These are phyloP conservation scores for Lophiotrema nucula DNA, from an alignment of 495 filamentous ascomycete species.

Conservation along the genomic window DNA sequence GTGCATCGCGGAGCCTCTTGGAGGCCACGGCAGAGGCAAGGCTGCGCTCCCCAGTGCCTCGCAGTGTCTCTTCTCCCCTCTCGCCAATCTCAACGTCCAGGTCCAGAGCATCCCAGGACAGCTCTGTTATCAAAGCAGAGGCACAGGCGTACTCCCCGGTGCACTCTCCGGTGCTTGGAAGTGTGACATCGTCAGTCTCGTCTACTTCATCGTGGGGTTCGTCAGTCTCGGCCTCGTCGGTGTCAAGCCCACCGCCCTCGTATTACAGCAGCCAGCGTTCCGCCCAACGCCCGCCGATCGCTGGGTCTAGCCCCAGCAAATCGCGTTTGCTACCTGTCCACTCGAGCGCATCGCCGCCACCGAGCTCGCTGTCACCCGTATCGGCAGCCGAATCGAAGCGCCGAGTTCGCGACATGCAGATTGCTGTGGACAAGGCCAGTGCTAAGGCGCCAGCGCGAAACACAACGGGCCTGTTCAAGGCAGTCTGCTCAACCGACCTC, in stretches of 20 bases:
- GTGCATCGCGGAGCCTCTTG: not conserved
- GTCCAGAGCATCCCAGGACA: not conserved
- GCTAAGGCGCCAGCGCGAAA: constrained; percentile 12
- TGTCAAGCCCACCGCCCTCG: not conserved
- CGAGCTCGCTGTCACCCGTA: not conserved
- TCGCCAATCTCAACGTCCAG: not conserved
- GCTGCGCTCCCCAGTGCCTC: not conserved
- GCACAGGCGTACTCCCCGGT: not conserved
- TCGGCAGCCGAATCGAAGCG: constrained; percentile 31
- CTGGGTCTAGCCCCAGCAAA: not conserved
- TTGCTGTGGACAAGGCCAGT: constrained; percentile 25
- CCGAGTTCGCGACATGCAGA: constrained; percentile 34
- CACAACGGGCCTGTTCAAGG: constrained; percentile 37
- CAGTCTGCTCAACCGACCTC: constrained; percentile 42
- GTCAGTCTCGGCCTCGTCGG: no score
- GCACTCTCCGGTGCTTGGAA: no score
- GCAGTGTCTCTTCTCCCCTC: not conserved
- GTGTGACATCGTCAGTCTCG: no score
- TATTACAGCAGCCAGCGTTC: no score
- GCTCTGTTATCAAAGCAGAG: not conserved
- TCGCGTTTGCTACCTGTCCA: not conserved
- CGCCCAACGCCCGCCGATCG: not conserved
- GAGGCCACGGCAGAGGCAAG: not conserved
- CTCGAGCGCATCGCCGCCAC: not conserved
- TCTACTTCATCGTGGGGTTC: no score